Evolutionary conservation across 352 stramenopile species (phyloP).

Genomic region (Pythium volutum): DNA sequence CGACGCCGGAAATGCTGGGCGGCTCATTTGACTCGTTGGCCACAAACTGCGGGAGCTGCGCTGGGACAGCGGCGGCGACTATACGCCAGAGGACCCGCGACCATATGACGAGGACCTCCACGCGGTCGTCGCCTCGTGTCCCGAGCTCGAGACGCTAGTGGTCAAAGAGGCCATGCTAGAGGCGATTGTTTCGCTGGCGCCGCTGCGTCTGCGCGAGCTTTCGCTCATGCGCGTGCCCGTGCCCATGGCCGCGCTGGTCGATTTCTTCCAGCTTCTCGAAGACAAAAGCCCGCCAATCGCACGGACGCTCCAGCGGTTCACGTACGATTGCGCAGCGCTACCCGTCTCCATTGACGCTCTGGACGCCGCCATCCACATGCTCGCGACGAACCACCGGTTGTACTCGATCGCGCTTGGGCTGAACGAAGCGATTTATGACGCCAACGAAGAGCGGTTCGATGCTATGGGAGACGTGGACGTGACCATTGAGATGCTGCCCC

Average conservation of each 20-base stretch:
- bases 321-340: neutral
- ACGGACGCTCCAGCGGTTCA: neutral
- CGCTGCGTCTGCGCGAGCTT: neutral
- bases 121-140: neutral
- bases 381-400: neutral
- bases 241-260: neutral
- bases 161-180: neutral
- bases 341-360: neutral
- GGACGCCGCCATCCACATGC: slow-evolving; percentile 2
- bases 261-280: neutral
- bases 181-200: neutral
- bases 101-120: slow-evolving; percentile 1
- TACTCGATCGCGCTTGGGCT: slow-evolving; percentile 1
- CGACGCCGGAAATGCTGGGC: neutral
- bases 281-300: neutral
- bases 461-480: neutral
- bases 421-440: neutral
- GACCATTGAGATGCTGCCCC: neutral
- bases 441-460: neutral
- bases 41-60: neutral
- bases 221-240: neutral
- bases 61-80: neutral
- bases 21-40: neutral
- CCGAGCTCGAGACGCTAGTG: neutral
- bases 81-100: neutral